These are phyloP conservation scores for Castanea mollissima DNA, from an alignment of 306 rosid species.

Conservation along the genomic window DNA sequence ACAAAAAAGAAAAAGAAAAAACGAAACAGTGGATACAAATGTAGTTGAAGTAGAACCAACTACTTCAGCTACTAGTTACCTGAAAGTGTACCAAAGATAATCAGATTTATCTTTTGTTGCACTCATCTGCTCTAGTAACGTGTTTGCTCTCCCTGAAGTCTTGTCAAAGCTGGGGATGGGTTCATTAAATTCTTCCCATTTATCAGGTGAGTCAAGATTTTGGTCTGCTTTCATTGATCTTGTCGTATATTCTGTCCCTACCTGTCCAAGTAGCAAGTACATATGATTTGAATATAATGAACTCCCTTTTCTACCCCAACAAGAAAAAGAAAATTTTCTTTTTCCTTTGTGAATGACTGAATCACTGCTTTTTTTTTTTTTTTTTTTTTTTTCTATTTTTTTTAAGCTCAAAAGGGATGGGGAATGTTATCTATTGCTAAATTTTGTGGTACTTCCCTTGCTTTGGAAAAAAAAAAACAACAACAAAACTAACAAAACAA, in stretches of 20 bases:
- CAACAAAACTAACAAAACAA: not conserved
- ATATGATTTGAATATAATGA: not conserved
- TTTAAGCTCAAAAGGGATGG: too few species aligned
- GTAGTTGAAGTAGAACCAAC: not conserved
- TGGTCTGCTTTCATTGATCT: conserved; percentile 1
- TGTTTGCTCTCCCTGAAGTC: not conserved
- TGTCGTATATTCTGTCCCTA: not conserved
- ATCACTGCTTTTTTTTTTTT: too few species aligned
- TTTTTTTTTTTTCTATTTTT: too few species aligned
- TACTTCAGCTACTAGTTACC: not conserved
- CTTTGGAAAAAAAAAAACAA: too few species aligned
- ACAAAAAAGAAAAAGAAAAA: not conserved
- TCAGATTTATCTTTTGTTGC: conserved; percentile 2
- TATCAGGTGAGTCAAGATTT: not conserved
- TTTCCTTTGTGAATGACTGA: too few species aligned
- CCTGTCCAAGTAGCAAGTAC: not conserved
- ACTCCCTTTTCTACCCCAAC: too few species aligned
- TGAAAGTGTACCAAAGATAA: conserved; percentile 16
- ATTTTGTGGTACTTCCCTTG: too few species aligned
- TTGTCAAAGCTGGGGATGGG: not conserved
- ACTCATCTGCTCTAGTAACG: not conserved
- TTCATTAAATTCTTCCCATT: conserved; percentile 7
- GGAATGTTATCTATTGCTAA: too few species aligned
- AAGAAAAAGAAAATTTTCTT: too few species aligned
- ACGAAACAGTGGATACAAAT: not conserved